phyloP scores from a whole-genome alignment of 208 protist species.

The Paratrypanosoma confusum region DNA sequence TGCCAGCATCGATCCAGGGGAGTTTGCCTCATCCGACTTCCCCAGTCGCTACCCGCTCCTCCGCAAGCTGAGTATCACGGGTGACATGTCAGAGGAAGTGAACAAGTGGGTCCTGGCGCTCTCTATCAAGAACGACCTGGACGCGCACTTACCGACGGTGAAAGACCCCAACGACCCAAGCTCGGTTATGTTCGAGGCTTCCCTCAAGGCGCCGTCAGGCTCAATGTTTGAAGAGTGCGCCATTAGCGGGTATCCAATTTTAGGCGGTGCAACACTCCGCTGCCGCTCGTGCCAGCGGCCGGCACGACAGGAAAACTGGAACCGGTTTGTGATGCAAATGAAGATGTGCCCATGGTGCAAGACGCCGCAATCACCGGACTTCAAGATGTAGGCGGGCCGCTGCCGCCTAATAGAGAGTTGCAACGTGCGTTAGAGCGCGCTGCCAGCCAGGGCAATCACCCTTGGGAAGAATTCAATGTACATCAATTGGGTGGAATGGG shows the following conservation, averaged over 20 bases:
- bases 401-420: no score
- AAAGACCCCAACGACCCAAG: constrained; percentile 52
- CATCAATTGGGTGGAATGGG: no score
- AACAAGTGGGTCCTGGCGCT: constrained; percentile 89
- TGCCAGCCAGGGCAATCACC: no score
- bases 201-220: constrained; percentile 62
- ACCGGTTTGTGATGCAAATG: constrained; percentile 60
- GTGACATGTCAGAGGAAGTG: constrained; percentile 56
- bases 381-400: constrained; percentile 23
- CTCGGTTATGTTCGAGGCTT: constrained; percentile 73
- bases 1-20: constrained; percentile 76
- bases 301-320: constrained; percentile 88
- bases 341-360: constrained; percentile 88
- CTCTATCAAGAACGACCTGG: constrained; percentile 69
- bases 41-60: constrained; percentile 77
- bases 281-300: constrained; percentile 67
- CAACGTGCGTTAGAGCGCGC: no score
- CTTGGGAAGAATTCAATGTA: no score
- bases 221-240: constrained; percentile 74
- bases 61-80: constrained; percentile 25
- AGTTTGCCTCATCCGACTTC: constrained; percentile 85
- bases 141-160: constrained; percentile 45
- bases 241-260: constrained; percentile 82
- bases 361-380: constrained; percentile 37
- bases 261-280: constrained; percentile 45